Base-by-base conservation (phyloP, 768 basidiomycete species). In the Ephemerocybe angulata region DNA sequence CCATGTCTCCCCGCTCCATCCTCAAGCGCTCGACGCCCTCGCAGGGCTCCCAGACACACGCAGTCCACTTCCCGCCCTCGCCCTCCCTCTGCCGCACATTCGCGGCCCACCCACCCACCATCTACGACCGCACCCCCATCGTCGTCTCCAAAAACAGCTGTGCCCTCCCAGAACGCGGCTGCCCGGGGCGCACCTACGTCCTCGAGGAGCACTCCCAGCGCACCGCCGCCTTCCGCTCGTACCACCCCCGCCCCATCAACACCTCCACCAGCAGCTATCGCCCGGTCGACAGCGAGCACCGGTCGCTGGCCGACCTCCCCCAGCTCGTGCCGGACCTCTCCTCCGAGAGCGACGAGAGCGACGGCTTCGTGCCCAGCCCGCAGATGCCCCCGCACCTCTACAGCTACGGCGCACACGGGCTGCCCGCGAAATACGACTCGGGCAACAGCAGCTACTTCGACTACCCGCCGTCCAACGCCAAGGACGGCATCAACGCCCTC, bases 121-220 rank as follows among this genome's bases (percentile, higher is more conserved):
- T 79, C 7, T 93, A 93, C 71, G 90, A 93, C 74, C 86, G 90
- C 55, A 82, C 87, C 3, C 89, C 90, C 56, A 88, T 93, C 65
- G 73, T 83, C 64, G 86, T 90, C 60, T 64, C 80, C 22, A 85
- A 86, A 29, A 89, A 91, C 64, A 68, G 76, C 31, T 91, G 89
- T 64, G 83, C 85, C 10, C 77, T 93, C 22, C 90, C 91, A 31
- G 88, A 82, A 61, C 84, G 90, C 56, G 88, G 88, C 28, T 48
- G 46, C 46, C 46, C 46, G 4, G 86, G 87, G 25, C 78, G 84
- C 58, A 88, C 86, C 4, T 88, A 88, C 63, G 69, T 70, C 57
- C 74, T 81, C 50, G 79, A 75, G 50, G 80, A 76, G 50, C 55
- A 42, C 11, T 67, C 75, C 22, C 82, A 84, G 38, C 22, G 56